Evolutionary conservation across 768 basidiomycete genomes (phyloP), one percentile per base, ranked within the genome.

Genomic region (Lactifluus volemus): DNA sequence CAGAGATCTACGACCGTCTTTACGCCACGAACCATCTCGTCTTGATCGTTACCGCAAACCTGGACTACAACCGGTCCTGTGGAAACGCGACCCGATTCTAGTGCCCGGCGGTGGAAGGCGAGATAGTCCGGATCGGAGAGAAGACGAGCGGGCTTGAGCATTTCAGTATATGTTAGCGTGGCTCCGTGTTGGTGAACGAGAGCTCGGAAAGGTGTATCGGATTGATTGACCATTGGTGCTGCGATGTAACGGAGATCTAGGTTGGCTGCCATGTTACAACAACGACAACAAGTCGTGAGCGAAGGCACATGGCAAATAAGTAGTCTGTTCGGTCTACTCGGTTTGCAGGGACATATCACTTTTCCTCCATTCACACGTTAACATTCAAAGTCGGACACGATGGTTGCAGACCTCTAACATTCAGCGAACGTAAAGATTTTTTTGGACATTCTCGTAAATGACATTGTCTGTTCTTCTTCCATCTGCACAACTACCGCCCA

Each of bases 191-290:
- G 75, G 57, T 80, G 77, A 3, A 81, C 80, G 54, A 90, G 78
- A 12, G 80, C 64, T 38, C 89, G 79, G 67, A 89, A 91, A 1
- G 89, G 85, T 0, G 86, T 77, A 65, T 92, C 89, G 30, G 86
- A 88, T 68, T 89, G 88, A 60, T 87, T 84, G 59, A 91, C 80
- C 88, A 89, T 89, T 3, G 87, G 88, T 7, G 88, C 87, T 7
- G 84, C 77, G 55, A 88, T 78, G 59, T 72, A 76, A 25, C 68
- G 63, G 59, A 77, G 64, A 45, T 66, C 57, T 53, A 57, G 32
- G 55, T 42, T 38, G 60, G 49, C 17, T 21, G 60, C 25, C 52
- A 54, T 62, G 19, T 44, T 52, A 29, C 29, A 19, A 10, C 3
- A 10, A 36, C 4, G 10, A 36, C 34, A 1, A 36, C 7, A 36